Percentiles rank a stretch among this genome's conserved stretches.
Evolutionary conservation across 2,329 filamentous ascomycete species (phyloP).

Genomic region (Xylogone sp.): DNA sequence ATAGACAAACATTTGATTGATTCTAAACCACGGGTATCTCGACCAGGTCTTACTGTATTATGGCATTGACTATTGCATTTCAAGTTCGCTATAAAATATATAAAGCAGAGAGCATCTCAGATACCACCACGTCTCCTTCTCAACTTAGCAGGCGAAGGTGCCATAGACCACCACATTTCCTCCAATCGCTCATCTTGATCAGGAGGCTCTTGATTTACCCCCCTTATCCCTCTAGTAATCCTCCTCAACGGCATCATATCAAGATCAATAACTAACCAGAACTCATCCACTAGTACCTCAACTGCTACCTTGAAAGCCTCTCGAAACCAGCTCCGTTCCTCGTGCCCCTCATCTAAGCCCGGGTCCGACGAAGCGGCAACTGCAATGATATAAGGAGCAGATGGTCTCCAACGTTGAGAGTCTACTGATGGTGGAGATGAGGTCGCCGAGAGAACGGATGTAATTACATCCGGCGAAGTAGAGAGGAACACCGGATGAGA

Average conservation of each 20-base stretch:
- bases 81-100: too few relatives aligned
- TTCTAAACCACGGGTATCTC: too few relatives aligned
- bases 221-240: background rate
- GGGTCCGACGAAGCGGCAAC: constrained; percentile 8
- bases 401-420: constrained; percentile 5
- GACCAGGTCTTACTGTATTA: too few relatives aligned
- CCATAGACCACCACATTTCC: constrained; percentile 2
- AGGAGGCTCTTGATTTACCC: background rate
- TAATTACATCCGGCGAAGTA: constrained; percentile 12
- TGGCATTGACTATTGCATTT: too few relatives aligned
- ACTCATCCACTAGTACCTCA: constrained; percentile 14
- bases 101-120: too few relatives aligned
- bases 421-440: constrained; percentile 1
- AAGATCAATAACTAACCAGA: constrained; percentile 10
- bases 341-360: constrained; percentile 4
- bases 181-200: background rate
- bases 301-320: constrained; percentile 16
- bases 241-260: background rate
- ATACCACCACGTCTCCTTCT: background rate
- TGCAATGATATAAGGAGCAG: constrained; percentile 13
- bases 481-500: constrained; percentile 12
- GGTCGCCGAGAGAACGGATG: constrained; percentile 6
- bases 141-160: background rate
- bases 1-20: too few relatives aligned
- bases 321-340: constrained; percentile 14